Evolutionary conservation across 257 asterid genomes (phyloP), one percentile per base, ranked within the genome.

Genomic region (Perilla frutescens): DNA sequence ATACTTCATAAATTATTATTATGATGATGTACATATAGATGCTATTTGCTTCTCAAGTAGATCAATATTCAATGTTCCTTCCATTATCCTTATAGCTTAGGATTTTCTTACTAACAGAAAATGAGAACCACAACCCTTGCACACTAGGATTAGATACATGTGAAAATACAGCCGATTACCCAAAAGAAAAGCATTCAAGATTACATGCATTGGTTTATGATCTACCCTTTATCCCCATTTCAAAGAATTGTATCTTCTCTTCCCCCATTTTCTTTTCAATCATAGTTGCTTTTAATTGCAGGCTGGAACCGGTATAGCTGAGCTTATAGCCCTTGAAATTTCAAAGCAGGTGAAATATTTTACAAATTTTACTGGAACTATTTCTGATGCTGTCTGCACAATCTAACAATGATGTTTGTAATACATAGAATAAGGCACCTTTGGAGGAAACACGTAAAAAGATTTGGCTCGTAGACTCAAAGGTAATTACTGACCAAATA

Each of bases 221-320:
- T 71, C 48, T 53, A 13, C 14, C 43, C 7, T 15, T 4, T 74
- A 5, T 31, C 39, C 14, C 26, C 29, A 14, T 37, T 3, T 26
- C 1, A 49, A 49, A 49, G 3, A 6, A 31, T 56, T 41, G 65
- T 10, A 12, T 13, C 59, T 59, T 48, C 40, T 51, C 32, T 34
- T 64, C 39, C n/a, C n/a, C 41, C 44, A 57, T 48, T 73, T 73
- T 50, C 20, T 56, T 5, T 53, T 36, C 13, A 39, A 62, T 64
- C 14, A 51, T 49, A 40, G 39, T 76, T 47, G 53, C 37, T 65
- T 70, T 68, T 81, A 53, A 70, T 73, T 81, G 84, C 90, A 94
- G 97, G 99, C 99, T 76, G 99, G 99, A 70, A 94, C 97, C 47
- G 97, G 99, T 55, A 90, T 94, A 67, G 99, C 99, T 6, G 97